Conservation (phyloP, 2,329 filamentous ascomycete species). For the Raffaelea arxii region DNA sequence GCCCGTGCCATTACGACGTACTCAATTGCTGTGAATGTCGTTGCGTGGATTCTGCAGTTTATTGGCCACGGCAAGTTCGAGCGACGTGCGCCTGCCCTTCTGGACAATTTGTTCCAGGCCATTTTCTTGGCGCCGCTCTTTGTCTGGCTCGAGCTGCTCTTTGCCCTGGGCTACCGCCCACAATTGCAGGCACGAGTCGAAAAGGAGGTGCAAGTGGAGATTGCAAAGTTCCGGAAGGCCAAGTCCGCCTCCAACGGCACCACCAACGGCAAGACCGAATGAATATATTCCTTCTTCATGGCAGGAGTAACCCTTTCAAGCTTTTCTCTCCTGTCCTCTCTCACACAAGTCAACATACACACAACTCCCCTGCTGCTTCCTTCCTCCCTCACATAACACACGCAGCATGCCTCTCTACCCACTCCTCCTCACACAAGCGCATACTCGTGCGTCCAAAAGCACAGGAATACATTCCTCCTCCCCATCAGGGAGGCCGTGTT, state of each 20-base stretch:
- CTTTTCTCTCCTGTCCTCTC: background rate
- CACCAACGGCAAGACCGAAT: constrained; percentile 41
- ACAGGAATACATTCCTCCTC: too few relatives aligned
- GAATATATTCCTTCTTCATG: background rate
- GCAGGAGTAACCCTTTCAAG: background rate
- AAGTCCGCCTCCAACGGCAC: constrained; percentile 34
- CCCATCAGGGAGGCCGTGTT: too few relatives aligned
- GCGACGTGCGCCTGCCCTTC: constrained; percentile 72
- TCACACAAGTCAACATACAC: too few relatives aligned
- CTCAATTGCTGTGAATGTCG: constrained; percentile 48
- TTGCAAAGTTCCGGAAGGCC: constrained; percentile 60
- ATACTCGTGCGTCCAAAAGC: background rate
- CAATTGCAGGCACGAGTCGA: constrained; percentile 77
- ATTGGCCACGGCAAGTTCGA: constrained; percentile 86
- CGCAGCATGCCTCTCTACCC: background rate
- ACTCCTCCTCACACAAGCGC: background rate
- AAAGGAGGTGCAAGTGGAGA: constrained; percentile 63
- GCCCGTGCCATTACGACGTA: constrained; percentile 48
- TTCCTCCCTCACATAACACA: background rate
- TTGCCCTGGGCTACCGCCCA: constrained; percentile 80
- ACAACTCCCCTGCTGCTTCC: background rate
- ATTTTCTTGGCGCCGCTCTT: constrained; percentile 91
- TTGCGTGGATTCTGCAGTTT: constrained; percentile 83
- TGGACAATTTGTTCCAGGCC: constrained; percentile 88
- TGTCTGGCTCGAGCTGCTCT: constrained; percentile 91